Evolutionary conservation across 495 filamentous ascomycete genomes (phyloP), one percentile per base, ranked within the genome.

Genomic region (Tuber calosporum): DNA sequence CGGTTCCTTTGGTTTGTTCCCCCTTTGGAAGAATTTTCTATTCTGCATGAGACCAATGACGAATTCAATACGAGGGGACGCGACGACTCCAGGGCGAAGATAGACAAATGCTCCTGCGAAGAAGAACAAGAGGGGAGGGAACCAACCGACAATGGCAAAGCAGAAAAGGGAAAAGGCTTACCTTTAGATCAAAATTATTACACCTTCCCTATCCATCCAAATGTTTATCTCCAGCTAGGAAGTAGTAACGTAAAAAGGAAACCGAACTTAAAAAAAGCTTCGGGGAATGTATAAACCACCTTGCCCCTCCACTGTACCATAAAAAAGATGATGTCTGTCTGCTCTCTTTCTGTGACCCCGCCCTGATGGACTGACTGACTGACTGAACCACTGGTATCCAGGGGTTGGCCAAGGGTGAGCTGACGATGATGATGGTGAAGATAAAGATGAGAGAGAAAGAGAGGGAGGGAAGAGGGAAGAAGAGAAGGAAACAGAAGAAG

Each of bases 41-140:
- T 62, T 34, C 30, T 62, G 53, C 53, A 34, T 62, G 53, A 62
- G 53, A 62, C 53, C 53, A 34, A 62, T 62, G 53, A 34, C 53
- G 53, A 62, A 30, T 34, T 62, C 53, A 62, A 62, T 26, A 62
- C 26, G 53, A 62, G 26, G 53, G 53, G 53, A 62, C 53, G 53
- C 53, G 53, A 62, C 26, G 53, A 62, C 53, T 62, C 30, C 26
- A 17, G 26, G 53, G 26, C 53, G 26, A 62, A 62, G 53, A 4
- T 15, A n/a, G 48, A 22, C 48, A 58, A 22, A 34, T 17, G 26
- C 26, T 34, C 13, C 26, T 34, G 26, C 53, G 53, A 17, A 62
- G 53, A 34, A 19, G 53, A 26, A 26, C 9, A 34, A 26, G 26
- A 26, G 13, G 26, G 53, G 53, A 34, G 53, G 53, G 19, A 62